Base-by-base conservation (phyloP, 2,329 filamentous ascomycete genomes). In the Chaetoscypha palmicola region DNA sequence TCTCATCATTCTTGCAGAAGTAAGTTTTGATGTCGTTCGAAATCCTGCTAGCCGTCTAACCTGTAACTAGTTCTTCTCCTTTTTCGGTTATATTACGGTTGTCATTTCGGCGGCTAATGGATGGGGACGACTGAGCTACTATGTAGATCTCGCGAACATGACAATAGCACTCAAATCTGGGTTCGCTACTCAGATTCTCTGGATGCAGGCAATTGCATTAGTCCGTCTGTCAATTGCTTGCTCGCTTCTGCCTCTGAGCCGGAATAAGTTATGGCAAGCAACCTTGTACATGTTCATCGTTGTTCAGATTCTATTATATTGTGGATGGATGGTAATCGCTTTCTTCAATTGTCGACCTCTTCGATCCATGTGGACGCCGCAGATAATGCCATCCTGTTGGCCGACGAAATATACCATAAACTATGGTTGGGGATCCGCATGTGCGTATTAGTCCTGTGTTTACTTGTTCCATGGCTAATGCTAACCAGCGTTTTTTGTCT, bases 221-320 rank as follows among this genome's bases (percentile, higher is more conserved):
- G 38, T 47, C 17, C 38, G 48, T 30, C 46, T 50, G 5, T 50
- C 48, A 4, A 38, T 50, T 12, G 44, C 48, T 19, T 38, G 24
- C 23, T 50, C 48, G 19, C 42, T 50, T 3, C 19, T 47, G 22
- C 44, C 40, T 32, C 35, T 47, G 20, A 46, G 41, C 20, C 39
- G 17, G 16, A 37, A 28, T 7, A 37, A 33, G 19, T 11, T 31
- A 9, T 47, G 47, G 47, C 41, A 22, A 32, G 37, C 31, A 11
- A 47, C 41, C 7, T 20, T 49, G 14, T 46, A 28, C n/a, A 11
- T n/a, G 2, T 31, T 47, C 28, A 44, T 49, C 11, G 23, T 23
- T 5, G 14, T 41, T 4, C 47, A 47, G 24, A 12, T 33, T 3
- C 4, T 39, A 1, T 35, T 49, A 4, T 42, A 42, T 9, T 23